Percentiles rank a stretch among this genome's conserved stretches.
These are phyloP conservation scores for Stephanodiscus triporus DNA, from an alignment of 108 stramenopile species.

Conservation along the genomic window DNA sequence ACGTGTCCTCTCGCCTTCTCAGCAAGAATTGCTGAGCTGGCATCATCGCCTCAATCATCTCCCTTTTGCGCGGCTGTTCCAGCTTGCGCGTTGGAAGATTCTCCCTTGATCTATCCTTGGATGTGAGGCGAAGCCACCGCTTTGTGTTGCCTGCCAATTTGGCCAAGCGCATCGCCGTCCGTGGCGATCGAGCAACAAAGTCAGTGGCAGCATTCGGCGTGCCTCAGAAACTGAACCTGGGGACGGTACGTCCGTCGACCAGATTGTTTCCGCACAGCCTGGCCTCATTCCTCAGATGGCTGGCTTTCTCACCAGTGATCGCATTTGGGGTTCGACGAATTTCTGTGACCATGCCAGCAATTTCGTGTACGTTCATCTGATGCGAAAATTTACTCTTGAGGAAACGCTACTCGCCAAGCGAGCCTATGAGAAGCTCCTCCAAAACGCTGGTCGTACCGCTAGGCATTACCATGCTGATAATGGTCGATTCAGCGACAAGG, in stretches of 20 bases:
- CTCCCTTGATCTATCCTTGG: not conserved
- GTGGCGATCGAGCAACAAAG: constrained; percentile 27
- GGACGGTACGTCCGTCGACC: constrained; percentile 52
- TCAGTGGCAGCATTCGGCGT: not conserved
- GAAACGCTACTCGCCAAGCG: constrained; percentile 19
- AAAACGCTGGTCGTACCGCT: not conserved
- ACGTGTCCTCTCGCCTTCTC: not conserved
- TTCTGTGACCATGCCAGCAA: constrained; percentile 60
- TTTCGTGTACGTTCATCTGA: constrained; percentile 26
- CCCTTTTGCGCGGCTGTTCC: not conserved
- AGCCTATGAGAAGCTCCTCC: constrained; percentile 13
- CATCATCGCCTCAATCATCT: constrained; percentile 11
- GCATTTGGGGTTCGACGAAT: constrained; percentile 50
- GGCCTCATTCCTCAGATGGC: constrained; percentile 57
- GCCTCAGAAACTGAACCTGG: constrained; percentile 30
- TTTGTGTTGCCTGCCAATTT: constrained; percentile 38
- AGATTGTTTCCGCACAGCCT: constrained; percentile 51
- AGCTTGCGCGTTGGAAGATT: not conserved
- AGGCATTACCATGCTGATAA: constrained; percentile 29
- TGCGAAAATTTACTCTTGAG: constrained; percentile 26
- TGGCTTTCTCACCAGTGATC: constrained; percentile 38
- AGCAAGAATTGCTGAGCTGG: constrained; percentile 14
- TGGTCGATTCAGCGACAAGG: constrained; percentile 11
- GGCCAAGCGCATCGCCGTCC: constrained; percentile 31
- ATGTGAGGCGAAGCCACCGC: constrained; percentile 8